These are phyloP conservation scores for Rhipidocladum racemiflorum DNA, from an alignment of 176 grass and related monocot species.

Conservation along the genomic window DNA sequence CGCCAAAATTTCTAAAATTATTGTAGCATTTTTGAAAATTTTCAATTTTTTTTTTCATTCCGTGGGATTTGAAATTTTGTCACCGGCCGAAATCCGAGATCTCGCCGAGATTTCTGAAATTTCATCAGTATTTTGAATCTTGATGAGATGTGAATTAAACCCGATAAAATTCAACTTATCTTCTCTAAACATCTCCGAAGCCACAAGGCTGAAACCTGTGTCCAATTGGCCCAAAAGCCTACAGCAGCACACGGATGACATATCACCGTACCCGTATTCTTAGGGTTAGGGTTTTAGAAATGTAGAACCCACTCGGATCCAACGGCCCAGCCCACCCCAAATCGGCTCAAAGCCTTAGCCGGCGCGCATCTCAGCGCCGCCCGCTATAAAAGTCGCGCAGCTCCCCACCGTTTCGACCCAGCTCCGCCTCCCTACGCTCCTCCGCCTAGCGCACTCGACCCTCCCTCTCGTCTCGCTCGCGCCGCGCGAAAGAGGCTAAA, in stretches of 20 bases:
- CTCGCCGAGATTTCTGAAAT: too few species aligned
- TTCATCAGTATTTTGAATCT: too few species aligned
- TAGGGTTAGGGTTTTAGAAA: slow-evolving; percentile 50
- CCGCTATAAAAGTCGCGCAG: slow-evolving; percentile 36
- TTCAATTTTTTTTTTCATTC: too few species aligned
- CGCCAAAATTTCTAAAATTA: too few species aligned
- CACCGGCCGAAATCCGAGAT: too few species aligned
- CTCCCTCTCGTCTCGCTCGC: neutral
- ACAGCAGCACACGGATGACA: neutral
- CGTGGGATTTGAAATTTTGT: too few species aligned
- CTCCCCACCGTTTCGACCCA: neutral
- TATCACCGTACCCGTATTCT: neutral
- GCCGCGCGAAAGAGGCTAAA: slow-evolving; percentile 41
- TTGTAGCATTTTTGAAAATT: too few species aligned
- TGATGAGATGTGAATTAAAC: neutral
- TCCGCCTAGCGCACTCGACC: neutral
- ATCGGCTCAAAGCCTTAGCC: neutral
- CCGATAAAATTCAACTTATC: neutral
- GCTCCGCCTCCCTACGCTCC: slow-evolving; percentile 39
- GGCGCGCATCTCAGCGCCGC: slow-evolving; percentile 37
- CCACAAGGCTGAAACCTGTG: neutral
- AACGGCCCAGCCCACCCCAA: slow-evolving; percentile 26
- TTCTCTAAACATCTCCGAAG: neutral
- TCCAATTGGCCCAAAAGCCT: neutral
- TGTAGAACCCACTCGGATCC: slow-evolving; percentile 22